Evolutionary conservation across 352 stramenopile genomes (phyloP), one percentile per base, ranked within the genome.

Genomic region (Pythium utonaiense): DNA sequence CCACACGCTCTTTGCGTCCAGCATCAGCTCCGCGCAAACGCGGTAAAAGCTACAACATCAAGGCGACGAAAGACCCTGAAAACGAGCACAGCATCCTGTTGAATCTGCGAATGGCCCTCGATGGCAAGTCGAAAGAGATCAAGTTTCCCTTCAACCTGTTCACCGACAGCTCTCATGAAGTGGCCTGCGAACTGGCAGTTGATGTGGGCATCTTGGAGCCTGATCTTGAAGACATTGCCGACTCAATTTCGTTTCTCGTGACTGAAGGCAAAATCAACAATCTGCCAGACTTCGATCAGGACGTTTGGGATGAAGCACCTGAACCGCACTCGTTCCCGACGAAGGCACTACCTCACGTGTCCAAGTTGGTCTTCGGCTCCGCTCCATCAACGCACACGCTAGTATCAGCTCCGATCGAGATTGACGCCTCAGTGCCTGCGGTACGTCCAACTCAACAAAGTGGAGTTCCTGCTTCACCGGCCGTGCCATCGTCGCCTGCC

Each of bases 121-220:
- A 94, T 62, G 85, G 89, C 68, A 95, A 97, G 70, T 97, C 89
- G n/a, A 95, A 98, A 71, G 95, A 97, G 57, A 97, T 98, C 58
- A 96, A 98, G 79, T 98, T 98, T 75, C 86, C 92, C 16, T 98
- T 98, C 80, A 95, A 98, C 69, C 72, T 98, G 45, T 96, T 98
- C 22, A 86, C 94, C 30, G 94, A 98, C 71, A 96, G 92, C 68
- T 84, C 91, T 16, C 86, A 98, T 54, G 88, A 98, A 69, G 90
- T 98, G 41, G 93, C 91, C n/a, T 96, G 93, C 50, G 94, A 98
- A 78, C 88, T 98, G 73, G 91, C 96, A 16, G 81, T 95, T 42
- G 94, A 98, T 49, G 86, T 98, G 24, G 86, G 88, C n/a, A 96
- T 98, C 55, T 71, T 94, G 47, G 84, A 96, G 56, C 89, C 89